Evolutionary conservation across 441 rosid species (phyloP), one percentile per base, ranked within the genome.

Genomic region (Hypseocharis bilobata): DNA sequence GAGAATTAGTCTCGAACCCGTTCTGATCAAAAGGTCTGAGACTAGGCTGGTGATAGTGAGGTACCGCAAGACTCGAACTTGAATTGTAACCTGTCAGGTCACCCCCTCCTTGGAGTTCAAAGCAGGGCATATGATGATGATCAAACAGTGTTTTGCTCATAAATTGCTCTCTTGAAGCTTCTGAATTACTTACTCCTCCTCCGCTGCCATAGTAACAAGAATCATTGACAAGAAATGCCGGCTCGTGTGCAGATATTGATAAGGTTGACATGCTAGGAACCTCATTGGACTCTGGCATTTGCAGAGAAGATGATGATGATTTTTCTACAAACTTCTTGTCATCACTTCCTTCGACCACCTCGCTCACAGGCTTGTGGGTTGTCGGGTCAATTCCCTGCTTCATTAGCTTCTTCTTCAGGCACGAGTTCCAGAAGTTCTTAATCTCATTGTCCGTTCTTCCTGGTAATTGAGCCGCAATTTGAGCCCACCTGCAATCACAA

Each of bases 381-480:
- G 80, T 38, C 3, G 91, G 91, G 72, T 86, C 91, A 65, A 86
- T 80, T 19, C 88, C 88, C 76, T 82, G 83, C 70, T 83, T 86
- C 77, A 80, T 75, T 56, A 86, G 83, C 77, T 83, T 86, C 91
- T 86, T 86, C 81, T 84, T 86, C 77, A 86, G 64, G 70, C 76
- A 72, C 3, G 91, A 82, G 67, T 86, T 83, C 91, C 91, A 86
- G 67, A 78, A 86, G 68, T 86, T 86, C 73, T 86, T 86, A 11
- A 84, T 81, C 81, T 86, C 91, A 64, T 86, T 86, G 27, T 86
- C 91, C n/a, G 91, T 86, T 72, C 91, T 70, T 59, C 91, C 91
- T 2, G 88, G 88, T 62, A 86, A 73, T 40, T 84, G 86, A 7
- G 82, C 77, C 0, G 91, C 85, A 54, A 86, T 86, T 77, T 86